A percentile compares a stretch with the other conserved stretches of the same genome.
These are phyloP conservation scores for Cryptococcus sp. DNA, from an alignment of 1,284 basidiomycete species.

Conservation along the genomic window DNA sequence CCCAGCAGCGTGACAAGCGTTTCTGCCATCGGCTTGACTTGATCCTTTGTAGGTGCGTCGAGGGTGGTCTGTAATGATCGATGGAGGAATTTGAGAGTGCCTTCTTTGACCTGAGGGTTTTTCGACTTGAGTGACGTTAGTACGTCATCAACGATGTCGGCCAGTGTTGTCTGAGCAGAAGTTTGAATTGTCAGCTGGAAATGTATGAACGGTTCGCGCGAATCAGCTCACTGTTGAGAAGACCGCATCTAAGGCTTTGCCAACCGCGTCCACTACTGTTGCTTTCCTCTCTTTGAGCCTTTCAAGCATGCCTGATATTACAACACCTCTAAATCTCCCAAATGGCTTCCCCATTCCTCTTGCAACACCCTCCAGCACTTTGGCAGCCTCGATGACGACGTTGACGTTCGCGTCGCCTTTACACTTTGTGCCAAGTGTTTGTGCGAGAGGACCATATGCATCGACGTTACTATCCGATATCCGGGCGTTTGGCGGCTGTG, in stretches of 20 bases:
- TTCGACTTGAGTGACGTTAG: slow-evolving; percentile 78
- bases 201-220: slow-evolving; percentile 2
- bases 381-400: slow-evolving; percentile 87
- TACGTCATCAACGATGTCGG: slow-evolving; percentile 83
- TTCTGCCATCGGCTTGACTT: slow-evolving; percentile 84
- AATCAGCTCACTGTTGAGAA: slow-evolving; percentile 70
- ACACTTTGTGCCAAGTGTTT: slow-evolving; percentile 76
- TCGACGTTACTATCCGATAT: slow-evolving; percentile 71
- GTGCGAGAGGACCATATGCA: slow-evolving; percentile 40
- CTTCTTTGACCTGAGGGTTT: slow-evolving; percentile 96
- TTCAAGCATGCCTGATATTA: slow-evolving; percentile 81
- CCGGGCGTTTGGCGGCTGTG: slow-evolving; percentile 64
- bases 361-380: slow-evolving; percentile 81
- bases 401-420: slow-evolving; percentile 92
- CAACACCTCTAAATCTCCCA: slow-evolving; percentile 69
- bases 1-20: slow-evolving; percentile 74
- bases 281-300: slow-evolving; percentile 93
- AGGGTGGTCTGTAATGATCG: slow-evolving; percentile 73
- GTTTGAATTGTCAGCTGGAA: slow-evolving; percentile 1
- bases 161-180: slow-evolving; percentile 66
- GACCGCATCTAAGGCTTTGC: slow-evolving; percentile 83
- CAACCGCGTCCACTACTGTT: slow-evolving; percentile 85
- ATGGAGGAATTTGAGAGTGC: slow-evolving; percentile 82
- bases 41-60: slow-evolving; percentile 64
- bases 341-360: slow-evolving; percentile 77